Conservation (phyloP, 495 filamentous ascomycete genomes). For the Annulohypoxylon stygium region DNA sequence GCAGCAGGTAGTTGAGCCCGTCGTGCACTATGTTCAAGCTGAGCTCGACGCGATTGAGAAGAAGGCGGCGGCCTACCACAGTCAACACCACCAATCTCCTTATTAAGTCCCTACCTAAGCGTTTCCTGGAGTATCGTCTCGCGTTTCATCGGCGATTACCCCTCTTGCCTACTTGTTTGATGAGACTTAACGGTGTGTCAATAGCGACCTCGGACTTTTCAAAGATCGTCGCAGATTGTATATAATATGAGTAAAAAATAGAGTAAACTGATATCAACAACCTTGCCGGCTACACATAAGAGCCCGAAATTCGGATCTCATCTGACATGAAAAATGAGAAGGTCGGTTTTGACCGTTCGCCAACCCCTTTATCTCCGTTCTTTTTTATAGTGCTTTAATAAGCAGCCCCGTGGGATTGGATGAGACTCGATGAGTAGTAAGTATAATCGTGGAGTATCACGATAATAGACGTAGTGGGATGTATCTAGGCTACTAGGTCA, state of each 20-base stretch:
- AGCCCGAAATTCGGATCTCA: conserved; percentile 25
- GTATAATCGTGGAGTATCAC: conserved; percentile 21
- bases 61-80: conserved; percentile 31
- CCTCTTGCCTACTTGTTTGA: neutral
- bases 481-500: conserved; percentile 5
- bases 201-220: conserved; percentile 29
- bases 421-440: neutral
- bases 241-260: conserved; percentile 40
- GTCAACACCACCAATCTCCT: conserved; percentile 29
- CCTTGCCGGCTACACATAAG: conserved; percentile 20
- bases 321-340: conserved; percentile 5
- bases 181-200: conserved; percentile 8
- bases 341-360: neutral
- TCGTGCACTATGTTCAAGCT: conserved; percentile 41
- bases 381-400: conserved; percentile 1
- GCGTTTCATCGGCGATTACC: neutral
- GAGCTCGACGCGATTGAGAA: conserved; percentile 43
- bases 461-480: conserved; percentile 20
- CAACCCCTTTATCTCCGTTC: neutral
- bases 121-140: conserved; percentile 10
- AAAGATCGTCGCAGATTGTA: conserved; percentile 37
- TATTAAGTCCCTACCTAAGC: conserved; percentile 7
- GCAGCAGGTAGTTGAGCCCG: conserved; percentile 44
- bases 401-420: conserved; percentile 8
- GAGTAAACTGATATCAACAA: conserved; percentile 35